Conservation (phyloP, 2,329 filamentous ascomycete species). For the Lasiodiplodia hormozganensis region DNA sequence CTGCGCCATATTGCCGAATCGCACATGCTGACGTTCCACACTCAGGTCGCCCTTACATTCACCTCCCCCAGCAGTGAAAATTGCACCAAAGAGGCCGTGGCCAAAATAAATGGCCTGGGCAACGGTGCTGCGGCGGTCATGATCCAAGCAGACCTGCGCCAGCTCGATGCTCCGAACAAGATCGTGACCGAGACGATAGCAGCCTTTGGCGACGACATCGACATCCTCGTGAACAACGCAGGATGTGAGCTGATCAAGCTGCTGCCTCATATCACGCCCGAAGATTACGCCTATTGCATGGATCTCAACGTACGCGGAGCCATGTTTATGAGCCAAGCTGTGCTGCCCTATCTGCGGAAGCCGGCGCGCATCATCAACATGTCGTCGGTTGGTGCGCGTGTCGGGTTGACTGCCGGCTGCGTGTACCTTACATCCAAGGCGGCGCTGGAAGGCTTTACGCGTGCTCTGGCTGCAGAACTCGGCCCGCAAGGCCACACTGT, state of each 20-base stretch:
- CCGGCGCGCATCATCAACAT: constrained; percentile 66
- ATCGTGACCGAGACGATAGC: constrained; percentile 46
- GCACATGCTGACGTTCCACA: neutral
- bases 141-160: constrained; percentile 50
- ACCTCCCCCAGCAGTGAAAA: constrained; percentile 48
- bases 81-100: constrained; percentile 43
- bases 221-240: constrained; percentile 55
- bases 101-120: constrained; percentile 42
- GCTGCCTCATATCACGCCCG: constrained; percentile 50
- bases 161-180: constrained; percentile 42
- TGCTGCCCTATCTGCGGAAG: constrained; percentile 58
- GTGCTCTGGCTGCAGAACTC: constrained; percentile 65
- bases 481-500: constrained; percentile 65
- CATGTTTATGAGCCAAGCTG: constrained; percentile 61
- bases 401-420: constrained; percentile 54
- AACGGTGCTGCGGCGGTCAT: constrained; percentile 47
- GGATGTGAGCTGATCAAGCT: constrained; percentile 40
- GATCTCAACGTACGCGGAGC: constrained; percentile 64
- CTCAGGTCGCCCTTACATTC: constrained; percentile 53
- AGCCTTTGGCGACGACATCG: constrained; percentile 49
- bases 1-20: neutral
- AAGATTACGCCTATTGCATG: constrained; percentile 63
- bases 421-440: constrained; percentile 66
- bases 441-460: constrained; percentile 66
- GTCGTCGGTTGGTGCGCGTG: constrained; percentile 60